Evolutionary conservation across 164 flowering plant species (phyloP).

Genomic region (Aristolochia fimbriata): DNA sequence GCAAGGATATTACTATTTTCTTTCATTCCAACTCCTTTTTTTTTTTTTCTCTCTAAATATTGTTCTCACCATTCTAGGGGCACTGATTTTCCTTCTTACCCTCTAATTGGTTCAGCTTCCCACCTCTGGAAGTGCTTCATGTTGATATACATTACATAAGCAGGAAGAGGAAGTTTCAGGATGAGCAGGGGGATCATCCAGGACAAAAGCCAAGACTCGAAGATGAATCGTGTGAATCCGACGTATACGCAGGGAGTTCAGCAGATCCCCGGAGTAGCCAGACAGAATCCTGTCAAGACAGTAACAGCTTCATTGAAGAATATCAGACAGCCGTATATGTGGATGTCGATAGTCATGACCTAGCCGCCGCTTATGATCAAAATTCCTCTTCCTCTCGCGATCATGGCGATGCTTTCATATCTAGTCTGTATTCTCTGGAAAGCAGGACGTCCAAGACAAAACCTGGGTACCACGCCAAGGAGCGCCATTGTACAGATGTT

Average conservation of each 20-base stretch:
- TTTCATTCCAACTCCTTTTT: background rate
- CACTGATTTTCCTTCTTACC: background rate
- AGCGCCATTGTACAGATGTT: background rate
- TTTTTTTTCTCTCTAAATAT: too few species aligned
- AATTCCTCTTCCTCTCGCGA: conserved; percentile 16
- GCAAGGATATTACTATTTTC: too few species aligned
- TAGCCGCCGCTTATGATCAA: conserved; percentile 7
- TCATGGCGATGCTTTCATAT: conserved; percentile 11
- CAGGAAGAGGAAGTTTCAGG: conserved; percentile 59
- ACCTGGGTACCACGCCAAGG: background rate
- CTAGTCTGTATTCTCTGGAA: conserved; percentile 14
- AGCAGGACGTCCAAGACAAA: conserved; percentile 1
- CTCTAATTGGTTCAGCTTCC: conserved; percentile 15
- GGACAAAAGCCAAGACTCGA: conserved; percentile 39
- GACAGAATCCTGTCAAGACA: conserved; percentile 33
- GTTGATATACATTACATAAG: conserved; percentile 14
- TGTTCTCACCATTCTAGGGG: background rate
- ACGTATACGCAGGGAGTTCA: background rate
- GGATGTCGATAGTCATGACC: conserved; percentile 12
- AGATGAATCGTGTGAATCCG: conserved; percentile 11
- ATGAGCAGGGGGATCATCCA: conserved; percentile 39
- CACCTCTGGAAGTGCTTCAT: conserved; percentile 2
- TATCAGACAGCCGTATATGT: conserved; percentile 23
- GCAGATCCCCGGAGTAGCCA: background rate
- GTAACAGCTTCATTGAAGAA: conserved; percentile 37